These are phyloP conservation scores for Aspergillus carlsbadensis DNA, from an alignment of 495 filamentous ascomycete species.

Conservation along the genomic window DNA sequence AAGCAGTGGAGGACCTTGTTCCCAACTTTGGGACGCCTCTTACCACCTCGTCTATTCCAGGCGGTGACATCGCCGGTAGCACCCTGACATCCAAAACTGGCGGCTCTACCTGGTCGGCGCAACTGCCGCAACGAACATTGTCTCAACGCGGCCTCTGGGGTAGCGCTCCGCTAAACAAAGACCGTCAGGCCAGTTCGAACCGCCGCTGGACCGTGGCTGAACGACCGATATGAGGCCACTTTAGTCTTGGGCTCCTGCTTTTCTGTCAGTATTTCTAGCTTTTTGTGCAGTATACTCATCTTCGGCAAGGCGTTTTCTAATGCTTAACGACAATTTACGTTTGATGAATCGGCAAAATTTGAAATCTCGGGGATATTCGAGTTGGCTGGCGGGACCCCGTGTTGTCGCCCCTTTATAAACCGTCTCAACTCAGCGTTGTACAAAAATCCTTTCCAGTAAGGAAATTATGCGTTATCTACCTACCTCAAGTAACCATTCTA, in stretches of 20 bases:
- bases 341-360: background rate
- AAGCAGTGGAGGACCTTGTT: constrained; percentile 32
- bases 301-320: background rate
- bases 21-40: constrained; percentile 37
- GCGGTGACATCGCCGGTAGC: background rate
- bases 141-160: constrained; percentile 48
- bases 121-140: constrained; percentile 33
- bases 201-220: constrained; percentile 49
- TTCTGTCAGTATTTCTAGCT: constrained; percentile 1
- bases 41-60: constrained; percentile 6
- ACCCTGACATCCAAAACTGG: background rate
- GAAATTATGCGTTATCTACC: too few relatives aligned
- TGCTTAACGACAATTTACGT: background rate
- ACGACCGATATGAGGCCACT: constrained; percentile 30
- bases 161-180: constrained; percentile 33
- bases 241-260: background rate
- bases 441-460: background rate
- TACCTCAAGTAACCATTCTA: too few relatives aligned
- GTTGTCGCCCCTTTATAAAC: background rate
- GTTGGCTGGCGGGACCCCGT: background rate
- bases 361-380: background rate
- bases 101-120: constrained; percentile 22
- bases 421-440: constrained; percentile 1
- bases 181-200: constrained; percentile 30
- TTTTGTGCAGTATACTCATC: background rate